These are phyloP conservation scores for Hysterium pulicare DNA, from an alignment of 2,329 filamentous ascomycete species.

Conservation along the genomic window DNA sequence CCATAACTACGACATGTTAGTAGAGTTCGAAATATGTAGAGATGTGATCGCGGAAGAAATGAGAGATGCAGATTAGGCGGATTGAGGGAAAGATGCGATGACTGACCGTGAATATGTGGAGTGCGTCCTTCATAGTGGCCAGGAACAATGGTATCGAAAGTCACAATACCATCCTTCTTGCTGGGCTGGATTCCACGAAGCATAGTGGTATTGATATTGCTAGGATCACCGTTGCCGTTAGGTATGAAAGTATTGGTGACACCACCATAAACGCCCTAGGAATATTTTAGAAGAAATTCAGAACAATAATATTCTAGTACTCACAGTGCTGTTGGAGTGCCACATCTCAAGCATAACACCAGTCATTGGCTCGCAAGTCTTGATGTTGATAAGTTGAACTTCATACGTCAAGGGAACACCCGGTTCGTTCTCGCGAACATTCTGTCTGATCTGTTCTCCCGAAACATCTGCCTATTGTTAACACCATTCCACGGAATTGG, in stretches of 20 bases:
- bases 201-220: slow-evolving; percentile 30
- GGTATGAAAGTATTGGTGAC: slow-evolving; percentile 14
- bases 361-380: slow-evolving; percentile 49
- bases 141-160: slow-evolving; percentile 46
- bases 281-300: too few relatives aligned
- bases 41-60: not conserved
- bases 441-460: slow-evolving; percentile 47
- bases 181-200: slow-evolving; percentile 48
- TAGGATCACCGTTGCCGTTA: slow-evolving; percentile 34
- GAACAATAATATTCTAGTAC: too few relatives aligned
- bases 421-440: slow-evolving; percentile 45
- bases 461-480: slow-evolving; percentile 27
- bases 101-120: slow-evolving; percentile 19
- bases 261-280: slow-evolving; percentile 12
- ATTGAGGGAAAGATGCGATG: too few relatives aligned
- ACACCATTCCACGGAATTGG: not conserved
- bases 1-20: slow-evolving; percentile 6
- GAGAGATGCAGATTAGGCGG: too few relatives aligned
- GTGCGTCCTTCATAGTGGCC: slow-evolving; percentile 33
- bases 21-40: not conserved
- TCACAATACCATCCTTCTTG: slow-evolving; percentile 44
- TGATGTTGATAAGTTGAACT: slow-evolving; percentile 50
- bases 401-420: slow-evolving; percentile 48
- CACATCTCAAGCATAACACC: slow-evolving; percentile 50
- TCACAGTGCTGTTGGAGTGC: slow-evolving; percentile 22